Evolutionary conservation across 192 early-diverging fungal genomes (phyloP).

Genomic region (Coemansia umbellata): DNA sequence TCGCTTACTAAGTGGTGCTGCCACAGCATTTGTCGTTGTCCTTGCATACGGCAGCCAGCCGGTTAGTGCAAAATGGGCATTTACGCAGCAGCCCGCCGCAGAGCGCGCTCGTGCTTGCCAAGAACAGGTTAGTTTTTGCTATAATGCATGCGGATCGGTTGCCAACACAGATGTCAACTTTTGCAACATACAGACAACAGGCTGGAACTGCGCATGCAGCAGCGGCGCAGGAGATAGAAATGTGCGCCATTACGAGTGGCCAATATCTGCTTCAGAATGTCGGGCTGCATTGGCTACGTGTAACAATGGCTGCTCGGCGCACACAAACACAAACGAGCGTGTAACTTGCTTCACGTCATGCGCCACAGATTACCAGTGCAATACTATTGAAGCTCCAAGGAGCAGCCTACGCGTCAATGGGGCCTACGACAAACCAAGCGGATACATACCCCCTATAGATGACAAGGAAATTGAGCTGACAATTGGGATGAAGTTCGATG

Average conservation of each 20-base stretch:
- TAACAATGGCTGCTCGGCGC: constrained; percentile 18
- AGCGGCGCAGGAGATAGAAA: constrained; percentile 14
- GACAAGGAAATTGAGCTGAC: constrained; percentile 41
- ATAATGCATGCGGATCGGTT: constrained; percentile 39
- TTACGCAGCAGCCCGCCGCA: constrained; percentile 31
- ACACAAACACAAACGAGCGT: constrained; percentile 15
- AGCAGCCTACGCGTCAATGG: constrained; percentile 36
- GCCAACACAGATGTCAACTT: constrained; percentile 33
- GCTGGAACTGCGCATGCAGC: constrained; percentile 46
- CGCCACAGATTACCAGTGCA: constrained; percentile 40
- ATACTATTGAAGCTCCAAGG: constrained; percentile 27
- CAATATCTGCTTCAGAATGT: constrained; percentile 33
- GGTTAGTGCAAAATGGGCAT: constrained; percentile 29
- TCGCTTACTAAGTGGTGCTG: too few species aligned
- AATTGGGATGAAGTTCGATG: constrained; percentile 49
- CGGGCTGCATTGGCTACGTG: constrained; percentile 33
- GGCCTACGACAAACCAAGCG: constrained; percentile 31
- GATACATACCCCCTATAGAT: constrained; percentile 39
- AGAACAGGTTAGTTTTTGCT: constrained; percentile 50
- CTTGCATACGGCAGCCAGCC: neutral
- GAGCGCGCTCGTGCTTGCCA: constrained; percentile 46
- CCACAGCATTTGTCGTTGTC: neutral
- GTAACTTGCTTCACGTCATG: constrained; percentile 31
- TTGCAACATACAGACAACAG: constrained; percentile 51
- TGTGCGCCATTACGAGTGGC: constrained; percentile 39